Evolutionary conservation across 768 basidiomycete genomes (phyloP), one percentile per base, ranked within the genome.

Genomic region (Coprinopsis sp.): DNA sequence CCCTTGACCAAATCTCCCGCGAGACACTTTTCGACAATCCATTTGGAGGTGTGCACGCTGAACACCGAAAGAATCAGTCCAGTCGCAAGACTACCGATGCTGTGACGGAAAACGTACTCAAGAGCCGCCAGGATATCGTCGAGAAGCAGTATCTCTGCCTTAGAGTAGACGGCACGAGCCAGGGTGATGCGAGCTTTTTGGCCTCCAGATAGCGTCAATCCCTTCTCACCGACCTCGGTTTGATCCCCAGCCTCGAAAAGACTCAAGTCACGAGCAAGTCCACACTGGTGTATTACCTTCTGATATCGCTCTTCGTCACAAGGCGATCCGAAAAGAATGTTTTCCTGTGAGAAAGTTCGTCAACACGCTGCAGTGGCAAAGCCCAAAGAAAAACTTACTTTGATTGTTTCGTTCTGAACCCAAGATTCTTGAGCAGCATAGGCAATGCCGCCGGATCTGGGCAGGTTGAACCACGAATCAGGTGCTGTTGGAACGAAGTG

Each of bases 351-450:
- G 10, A 10, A 37, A 37, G 7, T n/a, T 10, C 11, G 34, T 37
- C 11, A 10, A 19, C 8, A 18, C 11, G 7, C 7, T 7, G 34
- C 11, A 10, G 18, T 11, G 10, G 7, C 19, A 7, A 10, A 37
- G 34, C 11, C 11, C 19, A 37, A 37, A 10, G 7, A 10, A 8
- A 10, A 7, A 10, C 18, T 18, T 6, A 8, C 34, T 19, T 37
- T 37, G 43, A 89, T 86, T 0, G 85, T 88, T 49, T 84, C 85
- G 52, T 89, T 91, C 60, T 83, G 78, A 2, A 91, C 81, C 88
- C 88, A 94, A 3, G 85, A 81, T 58, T 91, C 87, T 60, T 94
- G 90, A 3, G 84, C 83, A 5, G 84, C 84, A 58, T 87, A 91
- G 2, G 87, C 81, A 30, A 93, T 74, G 4, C 89, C 87, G 1